phyloP scores from a whole-genome alignment of 441 rosid genomes.

The Iberis amara region DNA sequence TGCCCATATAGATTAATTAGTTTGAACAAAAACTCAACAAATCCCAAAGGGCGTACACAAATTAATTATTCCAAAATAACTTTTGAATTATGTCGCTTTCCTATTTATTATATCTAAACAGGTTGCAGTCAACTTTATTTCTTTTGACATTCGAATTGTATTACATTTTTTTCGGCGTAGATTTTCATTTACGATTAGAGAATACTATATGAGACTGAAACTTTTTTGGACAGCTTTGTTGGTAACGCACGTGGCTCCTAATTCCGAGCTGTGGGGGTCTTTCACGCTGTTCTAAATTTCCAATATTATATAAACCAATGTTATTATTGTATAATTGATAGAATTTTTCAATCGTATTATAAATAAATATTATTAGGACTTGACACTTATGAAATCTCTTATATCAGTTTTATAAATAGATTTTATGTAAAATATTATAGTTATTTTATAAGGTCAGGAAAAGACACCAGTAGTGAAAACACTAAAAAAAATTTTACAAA shows the following conservation, averaged over 20 bases:
- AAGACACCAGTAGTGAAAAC: too few relatives aligned
- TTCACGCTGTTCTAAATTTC: background rate
- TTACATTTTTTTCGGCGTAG: background rate
- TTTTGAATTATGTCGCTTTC: background rate
- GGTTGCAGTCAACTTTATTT: too few relatives aligned
- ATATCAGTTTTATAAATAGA: too few relatives aligned
- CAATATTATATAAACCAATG: background rate
- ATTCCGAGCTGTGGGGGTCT: conserved; percentile 20
- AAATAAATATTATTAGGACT: too few relatives aligned
- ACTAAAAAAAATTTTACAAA: too few relatives aligned
- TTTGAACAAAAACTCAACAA: background rate
- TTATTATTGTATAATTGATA: too few relatives aligned
- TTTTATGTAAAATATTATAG: too few relatives aligned
- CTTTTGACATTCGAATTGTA: conserved; percentile 7
- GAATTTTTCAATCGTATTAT: too few relatives aligned
- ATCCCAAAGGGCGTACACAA: background rate
- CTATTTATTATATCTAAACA: too few relatives aligned
- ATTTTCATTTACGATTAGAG: background rate
- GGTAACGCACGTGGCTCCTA: conserved; percentile 23
- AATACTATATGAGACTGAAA: background rate
- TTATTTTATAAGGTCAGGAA: too few relatives aligned
- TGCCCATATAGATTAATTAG: too few relatives aligned
- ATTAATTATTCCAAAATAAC: background rate
- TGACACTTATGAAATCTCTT: too few relatives aligned
- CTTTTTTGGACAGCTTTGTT: conserved; percentile 6